Evolutionary conservation across 2,329 filamentous ascomycete species (phyloP).

Genomic region (Fusarium chlamydosporum): DNA sequence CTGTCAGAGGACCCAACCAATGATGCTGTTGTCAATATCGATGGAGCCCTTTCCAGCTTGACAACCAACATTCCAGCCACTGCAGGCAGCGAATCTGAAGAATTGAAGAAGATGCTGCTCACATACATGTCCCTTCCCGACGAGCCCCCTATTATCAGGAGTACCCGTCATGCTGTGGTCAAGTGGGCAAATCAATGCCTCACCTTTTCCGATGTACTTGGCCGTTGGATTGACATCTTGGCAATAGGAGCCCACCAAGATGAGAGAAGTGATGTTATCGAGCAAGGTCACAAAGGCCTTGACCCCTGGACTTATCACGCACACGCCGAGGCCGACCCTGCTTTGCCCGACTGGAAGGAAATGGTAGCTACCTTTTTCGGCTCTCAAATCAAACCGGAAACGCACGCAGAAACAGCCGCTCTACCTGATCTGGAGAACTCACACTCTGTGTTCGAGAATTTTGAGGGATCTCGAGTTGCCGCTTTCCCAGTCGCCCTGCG

Average conservation of each 20-base stretch:
- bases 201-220: constrained; percentile 81
- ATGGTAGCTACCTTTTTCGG: constrained; percentile 67
- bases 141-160: constrained; percentile 70
- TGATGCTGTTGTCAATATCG: constrained; percentile 86
- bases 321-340: constrained; percentile 59
- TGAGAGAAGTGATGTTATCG: constrained; percentile 85
- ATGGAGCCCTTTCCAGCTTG: constrained; percentile 86
- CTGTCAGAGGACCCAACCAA: constrained; percentile 83
- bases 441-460: constrained; percentile 61
- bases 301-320: constrained; percentile 73
- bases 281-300: constrained; percentile 90
- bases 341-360: constrained; percentile 66
- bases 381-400: constrained; percentile 51
- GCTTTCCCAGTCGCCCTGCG: constrained; percentile 78
- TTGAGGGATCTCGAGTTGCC: constrained; percentile 61
- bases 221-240: constrained; percentile 89
- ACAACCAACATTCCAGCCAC: constrained; percentile 61
- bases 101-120: constrained; percentile 71
- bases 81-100: constrained; percentile 49
- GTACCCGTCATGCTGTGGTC: constrained; percentile 83
- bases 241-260: constrained; percentile 76
- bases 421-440: constrained; percentile 27
- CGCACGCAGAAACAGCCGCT: constrained; percentile 56
- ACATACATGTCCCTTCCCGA: constrained; percentile 74
- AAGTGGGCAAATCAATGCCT: constrained; percentile 93